Evolutionary conservation across 768 basidiomycete species (phyloP).

Genomic region (Tricholoma hemisulphureum): DNA sequence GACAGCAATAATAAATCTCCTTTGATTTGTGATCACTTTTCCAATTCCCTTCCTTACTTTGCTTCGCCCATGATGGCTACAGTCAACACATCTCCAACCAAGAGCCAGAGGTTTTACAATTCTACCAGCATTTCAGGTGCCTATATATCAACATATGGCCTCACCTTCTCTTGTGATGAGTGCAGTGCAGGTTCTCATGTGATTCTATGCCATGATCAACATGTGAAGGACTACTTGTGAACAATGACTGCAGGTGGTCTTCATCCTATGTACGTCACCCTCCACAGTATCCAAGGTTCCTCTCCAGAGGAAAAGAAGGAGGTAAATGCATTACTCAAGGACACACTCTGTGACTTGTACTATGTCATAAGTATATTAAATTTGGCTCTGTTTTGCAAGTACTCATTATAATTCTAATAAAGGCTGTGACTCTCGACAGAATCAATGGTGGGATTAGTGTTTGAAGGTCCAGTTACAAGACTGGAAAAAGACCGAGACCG

Average conservation of each 20-base stretch:
- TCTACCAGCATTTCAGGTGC: not conserved
- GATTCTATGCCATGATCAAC: not conserved
- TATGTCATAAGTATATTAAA: constrained; percentile 6
- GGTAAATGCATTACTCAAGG: not conserved
- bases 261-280: constrained; percentile 1
- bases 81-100: not conserved
- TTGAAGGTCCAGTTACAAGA: no score
- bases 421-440: constrained; percentile 9
- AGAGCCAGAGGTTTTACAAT: not conserved
- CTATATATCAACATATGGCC: not conserved
- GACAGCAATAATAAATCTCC: no score
- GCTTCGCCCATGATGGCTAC: not conserved
- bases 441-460: constrained; percentile 11
- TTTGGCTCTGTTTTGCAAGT: not conserved
- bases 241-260: not conserved
- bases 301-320: not conserved
- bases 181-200: not conserved
- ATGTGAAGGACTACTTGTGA: not conserved
- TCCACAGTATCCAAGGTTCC: not conserved
- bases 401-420: constrained; percentile 1
- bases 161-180: not conserved
- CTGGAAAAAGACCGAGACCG: no score
- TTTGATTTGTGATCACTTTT: no score
- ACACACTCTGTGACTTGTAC: constrained; percentile 1
- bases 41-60: no score